Base-by-base conservation (phyloP, 805 yeast species). In the Schwanniomyces vanrijiae region DNA sequence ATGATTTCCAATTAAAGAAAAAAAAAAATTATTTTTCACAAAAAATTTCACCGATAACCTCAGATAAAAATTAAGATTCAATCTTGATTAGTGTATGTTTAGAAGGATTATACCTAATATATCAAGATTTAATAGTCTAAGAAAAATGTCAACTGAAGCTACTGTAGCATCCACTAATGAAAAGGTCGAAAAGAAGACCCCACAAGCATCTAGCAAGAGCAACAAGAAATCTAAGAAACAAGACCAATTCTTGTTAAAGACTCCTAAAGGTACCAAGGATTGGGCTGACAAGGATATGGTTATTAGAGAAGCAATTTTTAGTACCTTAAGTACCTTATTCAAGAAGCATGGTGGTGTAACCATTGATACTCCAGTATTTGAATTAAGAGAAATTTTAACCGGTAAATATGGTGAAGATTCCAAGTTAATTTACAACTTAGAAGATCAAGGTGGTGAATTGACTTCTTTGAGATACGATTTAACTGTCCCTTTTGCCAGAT, bases 341-440 rank as follows among this genome's bases (percentile, higher is more conserved):
- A 87, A 90, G 68, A 86, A 90, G 58, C 99, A 94, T 68, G 99
- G 99, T 52, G 99, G 95, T 69, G 96, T 90, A 28, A 92, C 99
- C 37, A 90, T 94, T 54, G 99, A 94, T 66, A 94, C 99, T 1
- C 99, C 99, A 5, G 99, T 94, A 4, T 94, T 94, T 59, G 99
- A 94, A 69, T 78, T 92, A 55, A 82, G 96, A 58, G 99, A 94
- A 68, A 94, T 94, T 57, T 79, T 94, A 48, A 84, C 97, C 21
- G 99, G 99, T 42, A 94, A 94, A 66, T 94, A 94, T 67, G 99
- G 99, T 65, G 99, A 94, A 72, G 99, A 94, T 66, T 91, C 97
- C 26, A 94, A 94, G 70, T 78, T 94, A 59, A 94, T 94, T 61
- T 94, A 94, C 70, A 92, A 94, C 68, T 78, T 94, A 62, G 95